A percentile compares a stretch with the other conserved stretches of the same genome.
Evolutionary conservation across 169 alveolate genomes (phyloP).

Genomic region (Plasmodium cynomolgi): DNA sequence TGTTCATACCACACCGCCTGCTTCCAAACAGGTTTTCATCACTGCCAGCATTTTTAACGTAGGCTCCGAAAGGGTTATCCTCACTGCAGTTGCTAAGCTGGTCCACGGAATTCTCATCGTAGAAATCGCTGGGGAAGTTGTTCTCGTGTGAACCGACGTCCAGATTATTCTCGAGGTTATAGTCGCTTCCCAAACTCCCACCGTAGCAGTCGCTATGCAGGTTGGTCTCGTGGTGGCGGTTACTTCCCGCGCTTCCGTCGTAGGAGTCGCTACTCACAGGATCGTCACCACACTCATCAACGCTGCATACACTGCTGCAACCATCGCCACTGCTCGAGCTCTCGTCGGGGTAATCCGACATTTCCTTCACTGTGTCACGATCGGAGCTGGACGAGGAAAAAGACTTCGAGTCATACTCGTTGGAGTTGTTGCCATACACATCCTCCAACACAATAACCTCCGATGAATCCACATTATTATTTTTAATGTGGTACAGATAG

Average conservation of each 20-base stretch:
- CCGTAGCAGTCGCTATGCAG: neutral
- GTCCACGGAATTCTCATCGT: neutral
- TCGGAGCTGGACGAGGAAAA: constrained; percentile 44
- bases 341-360: constrained; percentile 74
- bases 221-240: neutral
- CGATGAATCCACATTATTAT: constrained; percentile 41
- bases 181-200: neutral
- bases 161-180: constrained; percentile 5
- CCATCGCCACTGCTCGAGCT: constrained; percentile 11
- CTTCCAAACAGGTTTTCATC: neutral
- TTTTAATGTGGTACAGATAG: constrained; percentile 48
- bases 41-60: neutral
- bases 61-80: neutral
- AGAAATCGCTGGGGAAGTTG: neutral
- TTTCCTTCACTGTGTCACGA: constrained; percentile 48
- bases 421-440: constrained; percentile 35
- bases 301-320: neutral
- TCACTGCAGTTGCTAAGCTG: neutral
- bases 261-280: neutral
- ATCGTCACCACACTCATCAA: neutral
- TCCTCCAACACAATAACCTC: constrained; percentile 66
- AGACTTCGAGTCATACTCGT: constrained; percentile 51
- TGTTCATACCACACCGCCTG: neutral
- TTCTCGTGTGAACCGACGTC: neutral
- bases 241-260: neutral